A percentile compares a stretch with the other conserved stretches of the same genome.
Evolutionary conservation across 2,329 filamentous ascomycete species (phyloP).

Genomic region (Exophiala mesophila): DNA sequence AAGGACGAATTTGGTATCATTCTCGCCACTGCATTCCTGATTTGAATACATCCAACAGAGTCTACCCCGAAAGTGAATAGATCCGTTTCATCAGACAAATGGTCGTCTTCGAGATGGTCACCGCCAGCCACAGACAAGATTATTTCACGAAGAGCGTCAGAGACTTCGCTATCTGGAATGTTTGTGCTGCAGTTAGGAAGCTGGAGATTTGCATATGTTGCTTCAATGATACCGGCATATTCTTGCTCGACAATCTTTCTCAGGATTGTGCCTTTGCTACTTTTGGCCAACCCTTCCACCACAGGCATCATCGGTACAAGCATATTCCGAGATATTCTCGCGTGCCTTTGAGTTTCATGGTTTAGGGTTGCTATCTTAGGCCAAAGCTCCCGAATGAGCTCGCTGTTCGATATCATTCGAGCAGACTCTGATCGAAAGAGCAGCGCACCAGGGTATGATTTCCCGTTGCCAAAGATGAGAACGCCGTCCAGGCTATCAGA

Average conservation of each 20-base stretch:
- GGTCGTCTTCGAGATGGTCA: not conserved
- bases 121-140: constrained; percentile 3
- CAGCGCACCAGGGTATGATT: constrained; percentile 53
- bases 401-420: constrained; percentile 29
- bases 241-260: constrained; percentile 48
- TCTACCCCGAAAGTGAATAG: constrained; percentile 57
- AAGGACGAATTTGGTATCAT: constrained; percentile 8
- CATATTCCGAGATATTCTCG: constrained; percentile 48
- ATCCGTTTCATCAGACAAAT: constrained; percentile 40
- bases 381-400: constrained; percentile 42
- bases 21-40: constrained; percentile 29
- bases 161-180: constrained; percentile 4
- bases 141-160: constrained; percentile 5
- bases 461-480: constrained; percentile 58
- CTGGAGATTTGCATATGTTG: constrained; percentile 34
- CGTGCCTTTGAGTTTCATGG: constrained; percentile 45
- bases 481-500: constrained; percentile 48
- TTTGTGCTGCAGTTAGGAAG: constrained; percentile 11
- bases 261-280: constrained; percentile 59
- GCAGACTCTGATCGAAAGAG: constrained; percentile 44
- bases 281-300: constrained; percentile 47
- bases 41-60: constrained; percentile 54
- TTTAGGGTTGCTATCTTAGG: constrained; percentile 47
- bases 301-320: constrained; percentile 42
- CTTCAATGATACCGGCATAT: constrained; percentile 36